Percentiles rank a stretch among this genome's conserved stretches.
These are phyloP conservation scores for Dalbergia oliveri DNA, from an alignment of 306 rosid species.

Conservation along the genomic window DNA sequence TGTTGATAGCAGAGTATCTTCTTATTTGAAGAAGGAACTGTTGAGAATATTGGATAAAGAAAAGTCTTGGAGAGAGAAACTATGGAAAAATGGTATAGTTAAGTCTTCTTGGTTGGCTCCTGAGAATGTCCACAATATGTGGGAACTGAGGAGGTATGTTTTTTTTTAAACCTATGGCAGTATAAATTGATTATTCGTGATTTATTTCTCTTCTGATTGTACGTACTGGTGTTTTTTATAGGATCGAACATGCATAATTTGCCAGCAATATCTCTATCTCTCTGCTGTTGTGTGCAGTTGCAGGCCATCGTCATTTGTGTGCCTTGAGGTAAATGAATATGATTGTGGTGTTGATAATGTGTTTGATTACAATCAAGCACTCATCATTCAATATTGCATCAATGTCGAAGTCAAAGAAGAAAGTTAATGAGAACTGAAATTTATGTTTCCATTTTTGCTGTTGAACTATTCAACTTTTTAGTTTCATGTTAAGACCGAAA, in stretches of 20 bases:
- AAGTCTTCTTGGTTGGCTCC: conserved; percentile 80
- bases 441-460: background rate
- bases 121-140: conserved; percentile 78
- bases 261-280: conserved; percentile 94
- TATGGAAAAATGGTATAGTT: conserved; percentile 85
- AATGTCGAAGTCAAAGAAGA: conserved; percentile 33
- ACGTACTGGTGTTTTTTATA: conserved; percentile 52
- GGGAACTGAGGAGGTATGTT: conserved; percentile 88
- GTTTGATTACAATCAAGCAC: conserved; percentile 27
- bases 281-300: conserved; percentile 90
- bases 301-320: conserved; percentile 83
- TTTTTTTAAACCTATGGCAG: conserved; percentile 40
- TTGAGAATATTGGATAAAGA: conserved; percentile 69
- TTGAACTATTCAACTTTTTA: conserved; percentile 14
- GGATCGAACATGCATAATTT: conserved; percentile 92
- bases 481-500: conserved; percentile 28
- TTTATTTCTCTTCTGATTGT: conserved; percentile 35
- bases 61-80: conserved; percentile 84
- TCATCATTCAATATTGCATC: conserved; percentile 31
- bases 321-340: conserved; percentile 80
- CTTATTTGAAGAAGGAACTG: conserved; percentile 84
- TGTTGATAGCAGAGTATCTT: conserved; percentile 64
- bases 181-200: conserved; percentile 38
- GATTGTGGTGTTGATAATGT: conserved; percentile 29
- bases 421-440: background rate